Conservation (phyloP, 371 early-diverging fungal genomes). For the Mortierella sp. region DNA sequence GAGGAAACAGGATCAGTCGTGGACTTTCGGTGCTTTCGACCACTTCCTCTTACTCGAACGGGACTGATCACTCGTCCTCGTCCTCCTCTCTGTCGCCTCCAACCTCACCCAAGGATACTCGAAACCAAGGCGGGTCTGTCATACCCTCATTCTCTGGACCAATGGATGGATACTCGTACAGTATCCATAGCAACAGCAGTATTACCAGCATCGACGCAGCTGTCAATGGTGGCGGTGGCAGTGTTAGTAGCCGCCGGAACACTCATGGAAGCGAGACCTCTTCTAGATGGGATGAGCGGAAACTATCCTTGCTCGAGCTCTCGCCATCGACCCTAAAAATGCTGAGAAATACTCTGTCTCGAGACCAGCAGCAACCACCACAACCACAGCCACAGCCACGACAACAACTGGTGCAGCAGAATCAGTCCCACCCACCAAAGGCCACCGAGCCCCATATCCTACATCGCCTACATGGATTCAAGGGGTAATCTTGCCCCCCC, state of each 20-base stretch:
- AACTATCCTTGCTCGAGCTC: constrained; percentile 18
- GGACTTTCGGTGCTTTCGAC: constrained; percentile 31
- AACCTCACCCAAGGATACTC: background rate
- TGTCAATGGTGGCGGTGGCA: background rate
- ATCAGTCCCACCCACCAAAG: background rate
- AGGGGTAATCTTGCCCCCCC: constrained; percentile 1
- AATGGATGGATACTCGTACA: constrained; percentile 12
- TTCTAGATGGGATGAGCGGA: constrained; percentile 14
- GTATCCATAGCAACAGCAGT: constrained; percentile 19
- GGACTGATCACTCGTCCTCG: constrained; percentile 14
- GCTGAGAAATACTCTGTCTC: constrained; percentile 10
- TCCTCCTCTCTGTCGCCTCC: constrained; percentile 17
- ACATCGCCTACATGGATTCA: constrained; percentile 15
- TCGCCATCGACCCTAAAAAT: constrained; percentile 18
- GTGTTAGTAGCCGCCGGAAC: background rate
- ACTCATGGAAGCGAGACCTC: background rate
- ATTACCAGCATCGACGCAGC: background rate
- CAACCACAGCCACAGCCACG: constrained; percentile 15
- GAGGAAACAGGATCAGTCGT: constrained; percentile 14
- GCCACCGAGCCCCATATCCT: constrained; percentile 24
- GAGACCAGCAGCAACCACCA: constrained; percentile 16
- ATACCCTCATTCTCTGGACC: background rate
- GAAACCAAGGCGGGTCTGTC: constrained; percentile 4
- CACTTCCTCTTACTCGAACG: constrained; percentile 15
- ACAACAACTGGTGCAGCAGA: constrained; percentile 2